Conservation (phyloP, 2,329 filamentous ascomycete species). For the Dactylonectria macrodidyma region DNA sequence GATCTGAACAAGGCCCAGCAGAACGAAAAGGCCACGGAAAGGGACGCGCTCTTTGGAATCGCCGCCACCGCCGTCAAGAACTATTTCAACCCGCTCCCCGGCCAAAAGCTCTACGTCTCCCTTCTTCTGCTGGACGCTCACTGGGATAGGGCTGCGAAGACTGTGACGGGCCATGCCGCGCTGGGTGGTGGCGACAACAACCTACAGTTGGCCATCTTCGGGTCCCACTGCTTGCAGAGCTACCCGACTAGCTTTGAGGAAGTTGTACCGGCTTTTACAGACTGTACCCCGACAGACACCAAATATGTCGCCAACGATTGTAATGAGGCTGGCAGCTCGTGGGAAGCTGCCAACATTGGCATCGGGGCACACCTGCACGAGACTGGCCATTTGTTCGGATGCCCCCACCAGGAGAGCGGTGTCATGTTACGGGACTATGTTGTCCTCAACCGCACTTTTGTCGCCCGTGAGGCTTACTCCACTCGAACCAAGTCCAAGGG, state of each 20-base stretch:
- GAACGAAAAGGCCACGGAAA: conserved; percentile 76
- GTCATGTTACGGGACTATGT: conserved; percentile 94
- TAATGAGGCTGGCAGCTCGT: conserved; percentile 89
- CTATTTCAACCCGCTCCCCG: conserved; percentile 81
- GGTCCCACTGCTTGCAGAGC: conserved; percentile 91
- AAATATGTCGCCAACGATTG: conserved; percentile 87
- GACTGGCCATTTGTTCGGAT: conserved; percentile 90
- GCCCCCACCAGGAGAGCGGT: conserved; percentile 90
- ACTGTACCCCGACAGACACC: conserved; percentile 91
- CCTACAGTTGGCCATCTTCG: conserved; percentile 89
- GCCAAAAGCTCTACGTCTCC: conserved; percentile 91
- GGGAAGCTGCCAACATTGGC: conserved; percentile 95
- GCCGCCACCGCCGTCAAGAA: conserved; percentile 83
- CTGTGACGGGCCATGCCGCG: conserved; percentile 85
- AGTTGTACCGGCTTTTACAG: conserved; percentile 88
- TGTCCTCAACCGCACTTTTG: conserved; percentile 86
- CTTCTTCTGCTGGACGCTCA: conserved; percentile 89
- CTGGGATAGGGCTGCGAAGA: conserved; percentile 82
- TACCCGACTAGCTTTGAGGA: conserved; percentile 93
- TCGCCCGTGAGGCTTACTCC: conserved; percentile 85
- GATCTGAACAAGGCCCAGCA: conserved; percentile 86
- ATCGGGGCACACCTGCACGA: conserved; percentile 96
- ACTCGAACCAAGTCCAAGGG: conserved; percentile 90
- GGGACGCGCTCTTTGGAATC: conserved; percentile 82
- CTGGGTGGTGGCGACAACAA: conserved; percentile 82